These are phyloP conservation scores for Penicillium frequentans DNA, from an alignment of 2,329 filamentous ascomycete species.

Conservation along the genomic window DNA sequence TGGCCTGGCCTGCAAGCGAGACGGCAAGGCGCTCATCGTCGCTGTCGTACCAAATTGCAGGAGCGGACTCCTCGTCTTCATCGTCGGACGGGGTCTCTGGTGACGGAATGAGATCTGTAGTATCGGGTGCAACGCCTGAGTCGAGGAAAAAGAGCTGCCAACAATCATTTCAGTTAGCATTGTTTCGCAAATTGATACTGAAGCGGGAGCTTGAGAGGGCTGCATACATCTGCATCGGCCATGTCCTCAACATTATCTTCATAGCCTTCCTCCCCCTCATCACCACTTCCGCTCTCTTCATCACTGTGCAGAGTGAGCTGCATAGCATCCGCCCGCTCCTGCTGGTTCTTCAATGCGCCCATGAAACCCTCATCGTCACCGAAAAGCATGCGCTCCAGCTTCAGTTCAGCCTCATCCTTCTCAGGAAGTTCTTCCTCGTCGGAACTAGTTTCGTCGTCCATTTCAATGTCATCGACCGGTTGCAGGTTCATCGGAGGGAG, in stretches of 20 bases:
- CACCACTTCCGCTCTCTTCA: constrained; percentile 27
- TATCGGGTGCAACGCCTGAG: constrained; percentile 53
- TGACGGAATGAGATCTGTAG: constrained; percentile 28
- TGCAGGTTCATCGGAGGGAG: constrained; percentile 14
- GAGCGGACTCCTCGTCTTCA: constrained; percentile 27
- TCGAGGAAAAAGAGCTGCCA: constrained; percentile 77
- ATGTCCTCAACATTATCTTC: constrained; percentile 61
- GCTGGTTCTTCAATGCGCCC: constrained; percentile 65
- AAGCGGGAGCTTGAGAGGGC: background rate
- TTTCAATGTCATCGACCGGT: constrained; percentile 26
- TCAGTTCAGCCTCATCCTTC: constrained; percentile 80
- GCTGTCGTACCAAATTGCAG: constrained; percentile 78
- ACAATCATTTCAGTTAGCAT: constrained; percentile 5
- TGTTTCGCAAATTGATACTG: background rate
- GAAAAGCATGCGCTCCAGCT: constrained; percentile 84
- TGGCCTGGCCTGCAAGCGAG: constrained; percentile 73
- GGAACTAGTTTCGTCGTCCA: constrained; percentile 25
- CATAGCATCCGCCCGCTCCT: constrained; percentile 41
- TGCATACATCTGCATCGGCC: constrained; percentile 69
- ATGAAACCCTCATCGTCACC: constrained; percentile 83
- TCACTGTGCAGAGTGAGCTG: constrained; percentile 36
- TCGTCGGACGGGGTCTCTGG: constrained; percentile 43
- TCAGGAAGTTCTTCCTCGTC: constrained; percentile 47
- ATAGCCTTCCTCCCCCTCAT: constrained; percentile 46
- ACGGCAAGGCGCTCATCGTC: constrained; percentile 87